These are phyloP conservation scores for Phytopythium oedochilum DNA, from an alignment of 352 stramenopile species.

Conservation along the genomic window DNA sequence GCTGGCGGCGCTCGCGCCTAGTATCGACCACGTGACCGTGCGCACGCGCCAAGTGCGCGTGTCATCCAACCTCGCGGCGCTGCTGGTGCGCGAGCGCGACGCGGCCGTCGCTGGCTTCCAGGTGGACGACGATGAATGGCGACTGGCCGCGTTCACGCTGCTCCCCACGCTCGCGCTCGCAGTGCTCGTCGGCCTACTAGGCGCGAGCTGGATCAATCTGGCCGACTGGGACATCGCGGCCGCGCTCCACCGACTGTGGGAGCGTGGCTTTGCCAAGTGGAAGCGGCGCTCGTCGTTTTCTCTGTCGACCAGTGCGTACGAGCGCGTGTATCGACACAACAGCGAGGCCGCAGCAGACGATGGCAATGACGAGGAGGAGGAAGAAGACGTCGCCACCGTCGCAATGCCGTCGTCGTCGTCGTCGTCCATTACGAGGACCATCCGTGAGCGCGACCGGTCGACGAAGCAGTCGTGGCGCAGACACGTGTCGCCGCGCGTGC, in stretches of 20 bases:
- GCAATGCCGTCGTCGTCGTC: slow-evolving; percentile 9
- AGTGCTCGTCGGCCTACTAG: slow-evolving; percentile 30
- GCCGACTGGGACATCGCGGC: slow-evolving; percentile 47
- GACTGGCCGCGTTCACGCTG: slow-evolving; percentile 26
- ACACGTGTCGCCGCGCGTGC: slow-evolving; percentile 15
- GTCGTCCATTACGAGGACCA: background rate
- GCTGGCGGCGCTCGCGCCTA: slow-evolving; percentile 13
- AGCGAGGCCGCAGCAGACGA: slow-evolving; percentile 6
- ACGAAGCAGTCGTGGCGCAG: slow-evolving; percentile 7
- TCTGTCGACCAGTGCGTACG: slow-evolving; percentile 9
- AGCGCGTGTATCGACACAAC: slow-evolving; percentile 9
- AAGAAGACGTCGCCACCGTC: slow-evolving; percentile 13
- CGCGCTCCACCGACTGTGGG: slow-evolving; percentile 15
- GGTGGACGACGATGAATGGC: slow-evolving; percentile 38
- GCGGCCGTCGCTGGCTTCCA: slow-evolving; percentile 29
- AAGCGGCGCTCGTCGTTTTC: slow-evolving; percentile 7
- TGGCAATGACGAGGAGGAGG: slow-evolving; percentile 9
- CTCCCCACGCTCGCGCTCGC: slow-evolving; percentile 23
- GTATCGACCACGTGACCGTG: slow-evolving; percentile 40
- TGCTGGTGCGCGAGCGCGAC: slow-evolving; percentile 40
- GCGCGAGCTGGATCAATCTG: slow-evolving; percentile 44
- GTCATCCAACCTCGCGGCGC: slow-evolving; percentile 32
- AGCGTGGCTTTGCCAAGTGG: slow-evolving; percentile 1
- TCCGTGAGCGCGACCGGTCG: background rate
- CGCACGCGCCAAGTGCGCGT: slow-evolving; percentile 56